Percentiles rank a stretch among this genome's conserved stretches.
Evolutionary conservation across 768 basidiomycete species (phyloP).

Genomic region (Lactarius sanguifluus): DNA sequence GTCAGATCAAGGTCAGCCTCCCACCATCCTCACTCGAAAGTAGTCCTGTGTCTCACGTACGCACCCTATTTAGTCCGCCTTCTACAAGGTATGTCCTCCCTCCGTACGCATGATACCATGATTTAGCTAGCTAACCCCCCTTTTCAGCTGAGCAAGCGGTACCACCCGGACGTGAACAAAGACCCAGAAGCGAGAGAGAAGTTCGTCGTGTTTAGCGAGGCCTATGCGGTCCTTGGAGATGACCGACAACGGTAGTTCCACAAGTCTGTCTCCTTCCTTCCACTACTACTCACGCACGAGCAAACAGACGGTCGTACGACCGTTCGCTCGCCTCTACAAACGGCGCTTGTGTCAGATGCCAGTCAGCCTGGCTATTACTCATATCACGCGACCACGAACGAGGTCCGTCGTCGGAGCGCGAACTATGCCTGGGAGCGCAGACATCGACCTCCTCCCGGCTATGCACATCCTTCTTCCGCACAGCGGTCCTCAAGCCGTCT

Average conservation of each 20-base stretch:
- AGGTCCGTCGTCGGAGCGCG: conserved; percentile 37
- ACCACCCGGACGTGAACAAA: conserved; percentile 47
- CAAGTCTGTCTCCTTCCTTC: neutral
- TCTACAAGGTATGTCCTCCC: conserved; percentile 37
- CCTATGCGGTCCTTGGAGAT: conserved; percentile 46
- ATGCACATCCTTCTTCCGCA: conserved; percentile 4
- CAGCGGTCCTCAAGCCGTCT: conserved; percentile 11
- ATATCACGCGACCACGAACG: conserved; percentile 33
- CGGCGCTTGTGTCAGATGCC: neutral
- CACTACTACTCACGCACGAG: neutral
- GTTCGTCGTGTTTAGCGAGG: conserved; percentile 49
- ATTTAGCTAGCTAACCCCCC: neutral
- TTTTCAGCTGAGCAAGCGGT: conserved; percentile 47
- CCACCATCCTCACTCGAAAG: neutral
- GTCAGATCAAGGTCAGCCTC: conserved; percentile 39
- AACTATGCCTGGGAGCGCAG: conserved; percentile 41
- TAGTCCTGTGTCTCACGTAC: neutral
- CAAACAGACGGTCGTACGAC: conserved; percentile 38
- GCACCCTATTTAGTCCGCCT: conserved; percentile 35
- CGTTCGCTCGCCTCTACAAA: conserved; percentile 30
- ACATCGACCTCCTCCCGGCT: conserved; percentile 27
- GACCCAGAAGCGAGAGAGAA: conserved; percentile 41
- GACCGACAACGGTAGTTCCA: conserved; percentile 44
- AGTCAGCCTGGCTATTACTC: conserved; percentile 22
- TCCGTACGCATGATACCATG: neutral